Percentiles rank a stretch among this genome's conserved stretches.
Conservation (phyloP, 2,329 filamentous ascomycete species). For the Tolypocladium cylindrosporum region DNA sequence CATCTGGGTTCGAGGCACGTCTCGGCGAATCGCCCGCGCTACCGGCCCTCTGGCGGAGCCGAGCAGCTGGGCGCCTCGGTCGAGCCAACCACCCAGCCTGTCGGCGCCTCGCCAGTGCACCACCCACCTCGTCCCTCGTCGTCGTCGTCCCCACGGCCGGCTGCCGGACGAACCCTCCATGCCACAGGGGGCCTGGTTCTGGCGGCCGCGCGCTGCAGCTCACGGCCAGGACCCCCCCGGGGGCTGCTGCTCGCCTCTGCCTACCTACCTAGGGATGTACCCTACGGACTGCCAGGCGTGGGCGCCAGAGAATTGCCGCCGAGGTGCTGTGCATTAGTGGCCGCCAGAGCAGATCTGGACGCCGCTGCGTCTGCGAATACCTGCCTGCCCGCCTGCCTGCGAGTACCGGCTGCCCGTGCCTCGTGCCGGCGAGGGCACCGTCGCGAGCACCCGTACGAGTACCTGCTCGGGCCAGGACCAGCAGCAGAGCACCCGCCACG, state of each 20-base stretch:
- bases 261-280: no score
- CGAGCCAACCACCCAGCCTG: not conserved
- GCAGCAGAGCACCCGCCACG: not conserved
- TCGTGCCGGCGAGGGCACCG: no score
- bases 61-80: not conserved
- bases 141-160: not conserved
- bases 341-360: slow-evolving; percentile 20
- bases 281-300: no score
- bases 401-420: no score
- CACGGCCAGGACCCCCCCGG: not conserved
- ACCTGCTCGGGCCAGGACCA: no score
- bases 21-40: slow-evolving; percentile 3
- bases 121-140: not conserved
- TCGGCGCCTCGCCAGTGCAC: not conserved
- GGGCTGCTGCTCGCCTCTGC: not conserved
- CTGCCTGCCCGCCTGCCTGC: no score
- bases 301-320: not conserved
- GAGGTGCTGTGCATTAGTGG: slow-evolving; percentile 22
- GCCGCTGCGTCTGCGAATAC: not conserved
- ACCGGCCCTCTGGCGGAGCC: not conserved
- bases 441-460: no score
- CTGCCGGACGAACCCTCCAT: slow-evolving; percentile 4
- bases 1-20: not conserved
- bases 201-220: slow-evolving; percentile 3
- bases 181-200: not conserved